Base-by-base conservation (phyloP, 352 stramenopile genomes). In the Globisporangium lucens region DNA sequence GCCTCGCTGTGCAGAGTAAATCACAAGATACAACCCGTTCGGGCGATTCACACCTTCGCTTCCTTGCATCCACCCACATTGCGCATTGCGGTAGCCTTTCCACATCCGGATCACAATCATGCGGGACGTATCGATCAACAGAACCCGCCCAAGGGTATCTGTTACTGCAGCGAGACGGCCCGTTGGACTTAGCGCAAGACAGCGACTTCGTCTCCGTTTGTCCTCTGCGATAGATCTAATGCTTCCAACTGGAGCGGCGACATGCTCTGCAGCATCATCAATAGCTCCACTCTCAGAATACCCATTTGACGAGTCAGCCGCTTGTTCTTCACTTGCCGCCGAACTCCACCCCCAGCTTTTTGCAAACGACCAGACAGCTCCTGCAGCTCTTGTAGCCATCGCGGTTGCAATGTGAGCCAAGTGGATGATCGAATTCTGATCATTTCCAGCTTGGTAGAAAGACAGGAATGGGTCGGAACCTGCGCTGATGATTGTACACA, bases 351-450 rank as follows among this genome's bases (percentile, higher is more conserved):
- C 83, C 87, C 87, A 95, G 73, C 77, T 94, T 35, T 84, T 93
- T 10, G 87, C 87, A 75, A 93, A 93, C 35, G 78, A 90, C 87
- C 87, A 95, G 36, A 93, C 77, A 17, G 85, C 87, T 1, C 87
- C 87, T 3, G 85, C 85, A 38, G 87, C 87, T 69, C 71, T 79
- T 17, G 84, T 89, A 4, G 85, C 87, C 57, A 95, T 93, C 0
- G 86, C 87, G 7, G 79, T 92, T 9, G 87, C 87, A 65, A 95
- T 91, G 67, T 95, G 87, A 7, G 87, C 87, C 63, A 95, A 78
- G 49, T 93, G 87, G 58, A 95, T 91, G 65, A 94, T 91, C 38
- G 87, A 95, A 55, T 92, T 94, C 58, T 93, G 85, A 62, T 95
- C 87, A 35, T 91, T 91, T 2, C 85, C 87, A 5, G 87, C 87